A percentile compares a stretch with the other conserved stretches of the same genome.
Evolutionary conservation across 148 eudicot species (phyloP).

Genomic region (Salicornia ramosissima): DNA sequence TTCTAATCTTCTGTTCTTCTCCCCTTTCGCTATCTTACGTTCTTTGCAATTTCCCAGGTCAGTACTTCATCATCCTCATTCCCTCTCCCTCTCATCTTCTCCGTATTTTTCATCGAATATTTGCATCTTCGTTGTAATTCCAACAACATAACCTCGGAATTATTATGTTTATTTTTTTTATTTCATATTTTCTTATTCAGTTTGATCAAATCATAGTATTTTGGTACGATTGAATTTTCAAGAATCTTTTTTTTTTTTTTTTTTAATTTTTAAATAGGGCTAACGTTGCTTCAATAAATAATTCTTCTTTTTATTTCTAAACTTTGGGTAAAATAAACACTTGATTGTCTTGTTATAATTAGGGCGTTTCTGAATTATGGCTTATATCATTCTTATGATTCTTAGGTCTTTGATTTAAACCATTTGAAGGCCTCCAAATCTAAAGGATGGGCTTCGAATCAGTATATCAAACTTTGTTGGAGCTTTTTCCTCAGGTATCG

Average conservation of each 20-base stretch:
- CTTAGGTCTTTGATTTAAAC: neutral
- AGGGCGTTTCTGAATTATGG: neutral
- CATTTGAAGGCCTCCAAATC: slow-evolving; percentile 15
- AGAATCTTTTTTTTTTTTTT: too few species aligned
- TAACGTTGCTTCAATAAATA: neutral
- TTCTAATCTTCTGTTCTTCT: too few species aligned
- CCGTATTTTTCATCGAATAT: too few species aligned
- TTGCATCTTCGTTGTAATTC: neutral
- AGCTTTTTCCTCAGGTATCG: slow-evolving; percentile 53
- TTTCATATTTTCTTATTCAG: neutral
- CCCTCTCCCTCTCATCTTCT: neutral
- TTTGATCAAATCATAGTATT: neutral
- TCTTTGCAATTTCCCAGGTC: neutral
- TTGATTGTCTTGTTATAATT: neutral
- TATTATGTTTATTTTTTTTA: too few species aligned
- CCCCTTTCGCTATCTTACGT: neutral
- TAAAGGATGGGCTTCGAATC: slow-evolving; percentile 52
- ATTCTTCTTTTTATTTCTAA: neutral
- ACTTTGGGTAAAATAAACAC: too few species aligned
- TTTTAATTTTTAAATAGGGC: neutral
- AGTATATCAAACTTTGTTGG: slow-evolving; percentile 44
- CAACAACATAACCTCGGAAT: neutral
- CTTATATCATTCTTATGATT: neutral
- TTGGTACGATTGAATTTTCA: neutral
- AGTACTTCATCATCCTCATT: neutral